A percentile compares a stretch with the other conserved stretches of the same genome.
These are phyloP conservation scores for Euphorbia pulcherrima DNA, from an alignment of 345 rosid species.

Conservation along the genomic window DNA sequence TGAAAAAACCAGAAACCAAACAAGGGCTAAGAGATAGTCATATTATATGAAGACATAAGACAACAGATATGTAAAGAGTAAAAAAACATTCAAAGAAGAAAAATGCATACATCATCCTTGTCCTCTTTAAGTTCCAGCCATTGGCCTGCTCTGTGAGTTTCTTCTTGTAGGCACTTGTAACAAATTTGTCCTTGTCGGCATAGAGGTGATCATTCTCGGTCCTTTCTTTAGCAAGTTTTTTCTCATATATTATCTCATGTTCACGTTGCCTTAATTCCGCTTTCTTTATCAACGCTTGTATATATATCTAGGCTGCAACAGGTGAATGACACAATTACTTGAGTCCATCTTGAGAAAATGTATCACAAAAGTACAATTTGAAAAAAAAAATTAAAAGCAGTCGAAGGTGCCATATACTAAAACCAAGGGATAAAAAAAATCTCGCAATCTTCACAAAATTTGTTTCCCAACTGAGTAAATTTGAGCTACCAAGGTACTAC, in stretches of 20 bases:
- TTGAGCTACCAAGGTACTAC: neutral
- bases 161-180: slow-evolving; percentile 71
- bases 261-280: slow-evolving; percentile 67
- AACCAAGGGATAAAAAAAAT: too few species aligned
- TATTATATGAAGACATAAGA: neutral
- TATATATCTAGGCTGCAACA: slow-evolving; percentile 73
- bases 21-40: neutral
- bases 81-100: neutral
- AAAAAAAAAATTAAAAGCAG: neutral
- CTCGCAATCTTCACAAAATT: neutral
- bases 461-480: too few species aligned
- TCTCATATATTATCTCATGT: slow-evolving; percentile 73
- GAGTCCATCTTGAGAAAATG: neutral
- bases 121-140: slow-evolving; percentile 76
- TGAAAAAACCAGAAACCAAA: too few species aligned
- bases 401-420: neutral
- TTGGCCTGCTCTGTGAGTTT: slow-evolving; percentile 81
- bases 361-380: too few species aligned
- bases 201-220: slow-evolving; percentile 73
- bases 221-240: slow-evolving; percentile 83
- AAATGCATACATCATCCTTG: slow-evolving; percentile 74
- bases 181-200: slow-evolving; percentile 77
- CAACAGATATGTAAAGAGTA: neutral
- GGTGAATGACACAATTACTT: neutral
- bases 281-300: slow-evolving; percentile 53